Conservation (phyloP, 2,329 filamentous ascomycete genomes). For the Alternaria sp. region DNA sequence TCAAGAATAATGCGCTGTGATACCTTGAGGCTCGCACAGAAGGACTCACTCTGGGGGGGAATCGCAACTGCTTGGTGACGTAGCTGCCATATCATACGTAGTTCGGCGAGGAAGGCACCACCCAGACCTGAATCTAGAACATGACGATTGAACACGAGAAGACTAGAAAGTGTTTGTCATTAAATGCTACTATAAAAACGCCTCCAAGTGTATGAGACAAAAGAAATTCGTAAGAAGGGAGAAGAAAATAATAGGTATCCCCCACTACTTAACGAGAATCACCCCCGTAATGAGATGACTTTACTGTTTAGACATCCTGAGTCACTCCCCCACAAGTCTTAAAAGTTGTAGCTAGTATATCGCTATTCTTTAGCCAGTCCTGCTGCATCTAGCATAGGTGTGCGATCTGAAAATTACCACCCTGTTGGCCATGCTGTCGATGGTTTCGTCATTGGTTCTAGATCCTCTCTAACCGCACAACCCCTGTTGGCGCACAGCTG, state of each 20-base stretch:
- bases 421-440: too few relatives aligned
- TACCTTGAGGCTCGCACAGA: not conserved
- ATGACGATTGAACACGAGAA: not conserved
- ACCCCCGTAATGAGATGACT: too few relatives aligned
- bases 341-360: too few relatives aligned
- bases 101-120: not conserved
- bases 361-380: too few relatives aligned
- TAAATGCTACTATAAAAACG: not conserved
- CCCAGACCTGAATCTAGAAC: not conserved
- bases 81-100: not conserved
- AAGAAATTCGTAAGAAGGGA: not conserved
- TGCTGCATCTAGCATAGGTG: too few relatives aligned
- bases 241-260: not conserved
- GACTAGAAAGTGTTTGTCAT: not conserved
- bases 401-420: too few relatives aligned
- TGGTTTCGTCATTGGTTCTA: too few relatives aligned
- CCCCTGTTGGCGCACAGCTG: too few relatives aligned
- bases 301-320: too few relatives aligned
- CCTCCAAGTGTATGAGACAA: not conserved
- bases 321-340: too few relatives aligned
- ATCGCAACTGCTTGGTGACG: not conserved
- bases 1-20: not conserved
- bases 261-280: too few relatives aligned
- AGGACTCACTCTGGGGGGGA: not conserved
- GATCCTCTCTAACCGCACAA: too few relatives aligned